phyloP scores from a whole-genome alignment of 192 early-diverging fungal species.

The Coemansia sp. region DNA sequence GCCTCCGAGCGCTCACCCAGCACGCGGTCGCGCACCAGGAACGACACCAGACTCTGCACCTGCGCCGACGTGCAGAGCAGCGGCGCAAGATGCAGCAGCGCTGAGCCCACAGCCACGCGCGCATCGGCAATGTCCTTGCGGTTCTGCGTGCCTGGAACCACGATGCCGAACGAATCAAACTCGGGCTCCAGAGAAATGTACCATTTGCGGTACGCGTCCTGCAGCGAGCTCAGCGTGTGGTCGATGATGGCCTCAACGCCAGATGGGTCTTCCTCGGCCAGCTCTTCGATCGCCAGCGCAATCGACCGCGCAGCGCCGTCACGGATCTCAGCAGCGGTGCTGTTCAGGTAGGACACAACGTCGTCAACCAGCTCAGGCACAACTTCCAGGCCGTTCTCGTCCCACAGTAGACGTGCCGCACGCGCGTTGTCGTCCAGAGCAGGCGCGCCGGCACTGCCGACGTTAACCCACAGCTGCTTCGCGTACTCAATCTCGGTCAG shows the following conservation, averaged over 20 bases:
- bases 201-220: conserved; percentile 42
- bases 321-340: conserved; percentile 27
- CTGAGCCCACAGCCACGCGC: conserved; percentile 82
- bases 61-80: conserved; percentile 54
- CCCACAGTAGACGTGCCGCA: conserved; percentile 41
- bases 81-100: conserved; percentile 68
- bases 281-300: conserved; percentile 18
- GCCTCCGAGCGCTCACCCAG: conserved; percentile 78
- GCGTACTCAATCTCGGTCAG: conserved; percentile 35
- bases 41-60: conserved; percentile 63
- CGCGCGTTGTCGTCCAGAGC: conserved; percentile 41
- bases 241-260: conserved; percentile 12
- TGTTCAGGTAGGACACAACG: conserved; percentile 28
- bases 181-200: conserved; percentile 76
- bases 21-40: conserved; percentile 82
- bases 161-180: conserved; percentile 88
- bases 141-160: conserved; percentile 81
- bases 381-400: conserved; percentile 44
- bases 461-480: conserved; percentile 37
- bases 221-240: conserved; percentile 17
- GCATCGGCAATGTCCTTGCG: conserved; percentile 76
- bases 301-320: conserved; percentile 29
- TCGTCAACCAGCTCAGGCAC: conserved; percentile 23
- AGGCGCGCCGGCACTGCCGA: conserved; percentile 16
- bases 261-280: neutral